Conservation (phyloP, 202 grass and related monocot genomes). For the Brachypodium distachyon region DNA sequence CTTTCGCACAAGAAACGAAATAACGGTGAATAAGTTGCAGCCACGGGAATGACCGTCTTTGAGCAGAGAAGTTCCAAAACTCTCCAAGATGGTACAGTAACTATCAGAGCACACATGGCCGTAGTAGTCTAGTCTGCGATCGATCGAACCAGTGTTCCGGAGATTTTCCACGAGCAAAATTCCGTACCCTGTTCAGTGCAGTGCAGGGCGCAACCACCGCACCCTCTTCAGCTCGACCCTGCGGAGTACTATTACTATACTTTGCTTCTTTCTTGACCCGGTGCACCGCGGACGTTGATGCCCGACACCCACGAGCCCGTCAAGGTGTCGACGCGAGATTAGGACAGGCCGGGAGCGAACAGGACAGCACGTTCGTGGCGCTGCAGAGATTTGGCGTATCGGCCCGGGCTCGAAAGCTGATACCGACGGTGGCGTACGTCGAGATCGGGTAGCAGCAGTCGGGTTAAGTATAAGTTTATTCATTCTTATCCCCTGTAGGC, state of each 20-base stretch:
- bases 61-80: too few species aligned
- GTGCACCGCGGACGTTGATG: not conserved
- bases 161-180: not conserved
- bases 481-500: conserved; percentile 37
- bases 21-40: not conserved
- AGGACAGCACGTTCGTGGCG: not conserved
- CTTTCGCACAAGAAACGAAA: not conserved
- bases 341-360: not conserved
- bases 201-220: not conserved
- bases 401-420: not conserved
- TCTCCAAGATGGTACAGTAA: too few species aligned
- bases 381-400: not conserved
- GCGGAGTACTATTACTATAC: too few species aligned
- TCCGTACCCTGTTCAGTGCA: not conserved
- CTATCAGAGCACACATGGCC: not conserved
- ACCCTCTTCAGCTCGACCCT: not conserved
- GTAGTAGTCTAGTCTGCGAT: not conserved
- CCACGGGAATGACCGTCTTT: too few species aligned
- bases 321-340: too few species aligned
- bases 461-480: not conserved
- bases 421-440: not conserved
- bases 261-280: not conserved
- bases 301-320: not conserved
- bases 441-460: not conserved
- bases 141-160: not conserved